Evolutionary conservation across 108 stramenopile species (phyloP).

Genomic region (Aurantiochytrium sp.): DNA sequence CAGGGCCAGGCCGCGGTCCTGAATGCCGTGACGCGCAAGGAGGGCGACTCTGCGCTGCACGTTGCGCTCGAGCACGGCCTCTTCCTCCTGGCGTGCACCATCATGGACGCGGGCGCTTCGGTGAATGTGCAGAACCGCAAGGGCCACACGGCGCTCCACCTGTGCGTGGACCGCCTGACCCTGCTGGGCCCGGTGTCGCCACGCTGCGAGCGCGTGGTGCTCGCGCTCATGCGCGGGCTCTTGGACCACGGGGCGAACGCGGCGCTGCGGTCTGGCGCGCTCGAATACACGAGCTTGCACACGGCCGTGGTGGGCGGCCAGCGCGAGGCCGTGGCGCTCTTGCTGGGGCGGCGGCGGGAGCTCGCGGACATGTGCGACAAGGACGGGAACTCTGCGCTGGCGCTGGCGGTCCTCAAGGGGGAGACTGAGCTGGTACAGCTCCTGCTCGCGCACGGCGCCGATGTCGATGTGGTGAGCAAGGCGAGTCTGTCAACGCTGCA

Average conservation of each 20-base stretch:
- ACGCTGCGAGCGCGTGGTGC: background rate
- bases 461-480: background rate
- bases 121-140: background rate
- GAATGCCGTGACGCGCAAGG: background rate
- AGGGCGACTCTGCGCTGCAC: background rate
- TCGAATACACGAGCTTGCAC: background rate
- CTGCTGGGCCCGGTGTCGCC: background rate
- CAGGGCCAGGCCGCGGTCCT: background rate
- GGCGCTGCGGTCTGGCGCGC: background rate
- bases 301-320: background rate
- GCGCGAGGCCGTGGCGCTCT: background rate
- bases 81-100: background rate
- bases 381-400: background rate
- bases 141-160: background rate
- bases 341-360: background rate
- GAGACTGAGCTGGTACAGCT: background rate
- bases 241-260: background rate
- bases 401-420: background rate
- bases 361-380: background rate
- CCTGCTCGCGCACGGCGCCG: background rate
- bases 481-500: conserved; percentile 10
- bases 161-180: background rate
- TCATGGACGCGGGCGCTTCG: background rate
- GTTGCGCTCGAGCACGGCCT: background rate
- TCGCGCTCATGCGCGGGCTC: background rate